Evolutionary conservation across 2,329 filamentous ascomycete genomes (phyloP).

Genomic region (Rhytidhysteron rufulum): DNA sequence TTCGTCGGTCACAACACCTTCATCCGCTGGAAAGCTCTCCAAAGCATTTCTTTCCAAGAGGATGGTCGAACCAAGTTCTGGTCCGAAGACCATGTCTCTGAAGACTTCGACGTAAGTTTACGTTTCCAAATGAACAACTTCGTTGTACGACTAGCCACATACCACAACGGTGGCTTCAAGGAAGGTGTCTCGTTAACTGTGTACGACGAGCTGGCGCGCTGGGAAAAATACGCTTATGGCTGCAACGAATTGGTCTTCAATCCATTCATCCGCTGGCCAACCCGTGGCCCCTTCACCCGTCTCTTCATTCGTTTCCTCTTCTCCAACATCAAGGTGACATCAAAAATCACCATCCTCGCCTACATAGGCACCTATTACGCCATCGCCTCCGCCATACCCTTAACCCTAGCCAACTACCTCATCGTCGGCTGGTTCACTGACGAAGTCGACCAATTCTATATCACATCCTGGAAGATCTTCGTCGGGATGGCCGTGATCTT

Average conservation of each 20-base stretch:
- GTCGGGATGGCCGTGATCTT: slow-evolving; percentile 62
- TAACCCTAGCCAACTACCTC: slow-evolving; percentile 65
- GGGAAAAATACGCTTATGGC: slow-evolving; percentile 69
- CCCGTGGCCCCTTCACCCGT: slow-evolving; percentile 59
- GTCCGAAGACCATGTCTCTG: slow-evolving; percentile 70
- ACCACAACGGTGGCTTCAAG: slow-evolving; percentile 66
- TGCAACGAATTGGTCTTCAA: slow-evolving; percentile 67
- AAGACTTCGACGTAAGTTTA: slow-evolving; percentile 71
- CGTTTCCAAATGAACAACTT: slow-evolving; percentile 66
- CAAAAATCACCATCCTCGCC: slow-evolving; percentile 66
- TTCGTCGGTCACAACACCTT: slow-evolving; percentile 76
- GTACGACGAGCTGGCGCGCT: slow-evolving; percentile 65
- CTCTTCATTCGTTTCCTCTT: slow-evolving; percentile 59
- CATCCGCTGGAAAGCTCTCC: slow-evolving; percentile 63
- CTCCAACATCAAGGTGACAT: slow-evolving; percentile 59
- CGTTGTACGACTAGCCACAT: slow-evolving; percentile 64
- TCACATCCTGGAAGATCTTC: slow-evolving; percentile 67
- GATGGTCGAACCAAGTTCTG: slow-evolving; percentile 63
- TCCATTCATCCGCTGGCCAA: slow-evolving; percentile 58
- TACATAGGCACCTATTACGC: slow-evolving; percentile 70
- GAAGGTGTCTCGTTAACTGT: slow-evolving; percentile 69
- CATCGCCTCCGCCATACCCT: slow-evolving; percentile 61
- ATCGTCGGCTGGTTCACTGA: slow-evolving; percentile 66
- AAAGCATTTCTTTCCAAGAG: slow-evolving; percentile 50
- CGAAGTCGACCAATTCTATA: slow-evolving; percentile 73